Conservation (phyloP, 805 yeast genomes). For the Nakazawaea peltata region DNA sequence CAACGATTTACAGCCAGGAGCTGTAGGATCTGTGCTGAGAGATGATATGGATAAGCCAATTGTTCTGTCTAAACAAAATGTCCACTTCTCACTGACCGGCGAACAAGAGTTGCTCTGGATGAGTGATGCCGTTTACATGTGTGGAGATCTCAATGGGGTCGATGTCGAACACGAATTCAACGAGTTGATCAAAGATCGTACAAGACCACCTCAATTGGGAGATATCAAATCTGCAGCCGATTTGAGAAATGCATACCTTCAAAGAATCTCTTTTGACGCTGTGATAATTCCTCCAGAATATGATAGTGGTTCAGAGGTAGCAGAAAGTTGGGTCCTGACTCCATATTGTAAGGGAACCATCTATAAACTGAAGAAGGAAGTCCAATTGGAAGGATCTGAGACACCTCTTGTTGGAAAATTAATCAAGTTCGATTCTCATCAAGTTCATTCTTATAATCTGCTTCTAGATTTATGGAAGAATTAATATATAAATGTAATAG, state of each 20-base stretch:
- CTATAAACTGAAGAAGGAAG: constrained; percentile 3
- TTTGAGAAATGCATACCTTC: neutral
- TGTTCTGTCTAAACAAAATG: constrained; percentile 3
- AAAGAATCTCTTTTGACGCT: neutral
- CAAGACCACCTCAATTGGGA: neutral
- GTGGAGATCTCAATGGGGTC: neutral
- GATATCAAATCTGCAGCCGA: neutral
- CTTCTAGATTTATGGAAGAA: too few species aligned
- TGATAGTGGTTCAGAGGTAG: neutral
- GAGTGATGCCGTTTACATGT: constrained; percentile 1
- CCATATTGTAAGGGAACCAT: constrained; percentile 2
- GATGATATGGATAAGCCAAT: constrained; percentile 1
- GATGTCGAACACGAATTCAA: constrained; percentile 1
- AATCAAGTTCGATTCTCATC: constrained; percentile 1
- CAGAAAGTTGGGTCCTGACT: constrained; percentile 1
- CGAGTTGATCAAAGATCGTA: neutral
- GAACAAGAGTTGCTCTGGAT: neutral
- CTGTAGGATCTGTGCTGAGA: constrained; percentile 33
- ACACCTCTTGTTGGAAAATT: too few species aligned
- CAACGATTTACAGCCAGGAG: constrained; percentile 45
- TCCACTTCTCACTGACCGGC: constrained; percentile 3
- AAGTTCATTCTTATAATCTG: too few species aligned
- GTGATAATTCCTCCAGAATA: constrained; percentile 2
- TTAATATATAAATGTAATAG: too few species aligned
- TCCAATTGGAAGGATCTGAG: too few species aligned